Evolutionary conservation across 2,329 filamentous ascomycete species (phyloP).

Genomic region (Hypoxylon sp.): DNA sequence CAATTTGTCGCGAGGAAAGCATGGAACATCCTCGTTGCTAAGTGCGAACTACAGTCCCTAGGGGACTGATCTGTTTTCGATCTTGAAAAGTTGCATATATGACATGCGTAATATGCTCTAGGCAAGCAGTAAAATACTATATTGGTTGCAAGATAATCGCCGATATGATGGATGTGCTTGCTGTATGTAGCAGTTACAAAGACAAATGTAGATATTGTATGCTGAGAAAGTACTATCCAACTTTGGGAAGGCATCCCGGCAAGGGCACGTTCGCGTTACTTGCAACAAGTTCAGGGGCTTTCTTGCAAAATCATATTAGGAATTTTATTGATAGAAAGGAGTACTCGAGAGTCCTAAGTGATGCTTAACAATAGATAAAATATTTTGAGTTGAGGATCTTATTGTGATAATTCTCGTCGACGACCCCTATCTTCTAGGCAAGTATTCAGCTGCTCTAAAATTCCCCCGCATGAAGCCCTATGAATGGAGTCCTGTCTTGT

Average conservation of each 20-base stretch:
- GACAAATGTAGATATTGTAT: constrained; percentile 19
- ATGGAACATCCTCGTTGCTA: constrained; percentile 42
- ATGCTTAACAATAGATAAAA: background rate
- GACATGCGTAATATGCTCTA: constrained; percentile 10
- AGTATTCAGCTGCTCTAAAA: constrained; percentile 30
- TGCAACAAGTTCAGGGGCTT: constrained; percentile 37
- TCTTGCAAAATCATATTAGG: constrained; percentile 24
- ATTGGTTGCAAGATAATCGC: constrained; percentile 4
- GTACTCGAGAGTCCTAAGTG: constrained; percentile 1
- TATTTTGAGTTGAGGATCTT: background rate
- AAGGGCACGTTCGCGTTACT: constrained; percentile 41
- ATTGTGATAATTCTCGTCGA: constrained; percentile 24
- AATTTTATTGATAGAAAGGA: constrained; percentile 23
- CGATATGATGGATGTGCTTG: constrained; percentile 11
- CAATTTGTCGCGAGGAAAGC: constrained; percentile 23
- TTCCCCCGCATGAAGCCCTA: constrained; percentile 35
- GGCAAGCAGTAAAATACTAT: background rate
- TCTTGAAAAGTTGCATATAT: background rate
- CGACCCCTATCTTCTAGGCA: constrained; percentile 20
- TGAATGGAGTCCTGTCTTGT: constrained; percentile 37
- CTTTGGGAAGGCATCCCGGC: constrained; percentile 37
- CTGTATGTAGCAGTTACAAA: constrained; percentile 20
- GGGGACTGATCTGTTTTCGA: constrained; percentile 3
- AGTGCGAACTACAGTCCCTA: constrained; percentile 1
- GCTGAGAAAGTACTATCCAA: constrained; percentile 37